A percentile compares a stretch with the other conserved stretches of the same genome.
Evolutionary conservation across 306 rosid species (phyloP).

Genomic region (Hylodesmum podocarpum): DNA sequence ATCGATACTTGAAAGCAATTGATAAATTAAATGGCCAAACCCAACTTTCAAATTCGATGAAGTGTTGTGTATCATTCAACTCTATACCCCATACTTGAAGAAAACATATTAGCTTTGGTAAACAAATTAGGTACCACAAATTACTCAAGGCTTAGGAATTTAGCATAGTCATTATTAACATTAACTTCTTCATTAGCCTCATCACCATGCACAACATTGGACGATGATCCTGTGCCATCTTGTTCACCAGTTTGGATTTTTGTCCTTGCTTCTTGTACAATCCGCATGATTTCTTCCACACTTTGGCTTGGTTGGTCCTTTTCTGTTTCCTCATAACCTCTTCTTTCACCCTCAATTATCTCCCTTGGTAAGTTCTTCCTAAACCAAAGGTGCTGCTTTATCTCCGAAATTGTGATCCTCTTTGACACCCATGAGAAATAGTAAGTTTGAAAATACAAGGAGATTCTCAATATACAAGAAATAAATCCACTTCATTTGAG

Average conservation of each 20-base stretch:
- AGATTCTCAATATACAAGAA: not conserved
- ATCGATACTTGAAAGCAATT: not conserved
- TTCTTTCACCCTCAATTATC: conserved; percentile 60
- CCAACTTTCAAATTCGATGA: not conserved
- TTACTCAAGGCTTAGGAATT: not conserved
- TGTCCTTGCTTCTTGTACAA: conserved; percentile 63
- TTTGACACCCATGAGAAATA: conserved; percentile 18
- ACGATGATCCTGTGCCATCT: conserved; percentile 32
- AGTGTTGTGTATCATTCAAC: not conserved
- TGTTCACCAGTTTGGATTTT: conserved; percentile 32
- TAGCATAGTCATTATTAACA: conserved; percentile 40
- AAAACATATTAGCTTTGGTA: not conserved
- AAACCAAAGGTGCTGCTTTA: conserved; percentile 88
- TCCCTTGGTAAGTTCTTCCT: conserved; percentile 65
- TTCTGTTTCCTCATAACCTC: conserved; percentile 25
- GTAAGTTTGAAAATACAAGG: not conserved
- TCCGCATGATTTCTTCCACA: conserved; percentile 64
- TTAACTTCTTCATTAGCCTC: conserved; percentile 55
- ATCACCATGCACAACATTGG: conserved; percentile 38
- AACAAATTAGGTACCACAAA: not conserved
- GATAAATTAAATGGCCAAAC: not conserved
- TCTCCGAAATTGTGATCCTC: conserved; percentile 80
- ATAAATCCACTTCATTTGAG: not conserved
- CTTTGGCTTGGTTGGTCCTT: conserved; percentile 53
- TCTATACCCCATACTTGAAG: not conserved